Evolutionary conservation across 2,329 filamentous ascomycete species (phyloP), one percentile per base, ranked within the genome.

Genomic region (Sarocladium kiliense): DNA sequence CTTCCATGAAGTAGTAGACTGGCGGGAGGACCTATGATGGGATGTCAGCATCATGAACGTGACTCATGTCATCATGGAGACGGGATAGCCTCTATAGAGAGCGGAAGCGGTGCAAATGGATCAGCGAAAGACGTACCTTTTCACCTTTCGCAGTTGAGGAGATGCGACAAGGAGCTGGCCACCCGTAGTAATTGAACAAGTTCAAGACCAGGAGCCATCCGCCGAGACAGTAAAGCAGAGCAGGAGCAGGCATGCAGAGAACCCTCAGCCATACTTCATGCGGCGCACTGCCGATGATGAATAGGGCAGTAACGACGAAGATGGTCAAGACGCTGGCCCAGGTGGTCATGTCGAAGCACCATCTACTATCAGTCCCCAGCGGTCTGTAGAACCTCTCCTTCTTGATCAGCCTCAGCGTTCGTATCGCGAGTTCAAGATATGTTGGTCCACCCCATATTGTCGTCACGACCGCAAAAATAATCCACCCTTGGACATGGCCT

Each of bases 1-100:
- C 85, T 67, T 88, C 85, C 25, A 87, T 80, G 27, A 88, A 75
- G 51, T 85, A 85, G 61, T 86, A 85, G 1, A 81, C 75, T 2
- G 81, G 78, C 0, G 85, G 85, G 2, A 79, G 76, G 56, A 86
- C 79, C 65, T 73, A 2, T 2, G 23, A 6, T n/a, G n/a, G n/a
- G 1, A 12, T 18, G n/a, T n/a, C 0, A 11, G 19, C 36, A 7
- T 41, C n/a, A n/a, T n/a, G n/a, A n/a, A n/a, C n/a, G n/a, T n/a
- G n/a, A n/a, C n/a, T n/a, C n/a, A n/a, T n/a, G n/a, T n/a, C n/a
- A n/a, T n/a, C n/a, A n/a, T n/a, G n/a, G n/a, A n/a, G n/a, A n/a
- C n/a, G n/a, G n/a, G n/a, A n/a, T n/a, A n/a, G n/a, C n/a, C n/a
- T n/a, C n/a, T n/a, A n/a, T n/a, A n/a, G n/a, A n/a, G n/a, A n/a